Evolutionary conservation across 495 filamentous ascomycete genomes (phyloP).

Genomic region (Friedmanniomyces simplex): DNA sequence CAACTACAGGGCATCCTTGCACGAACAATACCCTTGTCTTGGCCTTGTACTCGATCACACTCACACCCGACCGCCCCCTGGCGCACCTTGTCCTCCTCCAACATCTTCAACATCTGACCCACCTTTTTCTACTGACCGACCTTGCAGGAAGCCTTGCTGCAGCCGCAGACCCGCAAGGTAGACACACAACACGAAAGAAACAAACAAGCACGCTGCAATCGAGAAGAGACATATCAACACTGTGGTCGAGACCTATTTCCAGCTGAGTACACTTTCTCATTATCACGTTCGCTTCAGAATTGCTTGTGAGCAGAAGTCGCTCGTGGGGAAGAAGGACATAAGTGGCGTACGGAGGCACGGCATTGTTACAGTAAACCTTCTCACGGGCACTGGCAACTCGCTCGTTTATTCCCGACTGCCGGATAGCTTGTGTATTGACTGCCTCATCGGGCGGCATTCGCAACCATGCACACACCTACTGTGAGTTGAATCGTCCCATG

Average conservation of each 20-base stretch:
- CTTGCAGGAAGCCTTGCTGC: background rate
- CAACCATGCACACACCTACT: background rate
- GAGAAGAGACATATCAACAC: background rate
- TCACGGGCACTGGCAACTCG: background rate
- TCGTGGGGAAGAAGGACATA: background rate
- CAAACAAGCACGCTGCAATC: background rate
- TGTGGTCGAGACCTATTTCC: background rate
- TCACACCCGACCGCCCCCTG: background rate
- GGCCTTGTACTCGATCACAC: background rate
- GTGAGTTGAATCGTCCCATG: background rate
- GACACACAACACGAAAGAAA: background rate
- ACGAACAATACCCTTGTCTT: background rate
- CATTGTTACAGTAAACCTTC: background rate
- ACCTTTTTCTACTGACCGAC: background rate
- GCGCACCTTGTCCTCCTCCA: background rate
- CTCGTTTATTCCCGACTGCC: background rate
- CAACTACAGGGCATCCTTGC: background rate
- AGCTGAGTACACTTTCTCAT: slow-evolving; percentile 2
- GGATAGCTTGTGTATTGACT: background rate
- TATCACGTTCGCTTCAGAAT: background rate
- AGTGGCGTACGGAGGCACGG: background rate
- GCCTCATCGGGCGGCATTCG: background rate
- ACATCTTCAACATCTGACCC: background rate
- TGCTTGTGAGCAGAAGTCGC: background rate
- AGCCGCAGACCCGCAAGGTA: background rate